Evolutionary conservation across 345 rosid genomes (phyloP).

Genomic region (Zanthoxylum bungeanum): DNA sequence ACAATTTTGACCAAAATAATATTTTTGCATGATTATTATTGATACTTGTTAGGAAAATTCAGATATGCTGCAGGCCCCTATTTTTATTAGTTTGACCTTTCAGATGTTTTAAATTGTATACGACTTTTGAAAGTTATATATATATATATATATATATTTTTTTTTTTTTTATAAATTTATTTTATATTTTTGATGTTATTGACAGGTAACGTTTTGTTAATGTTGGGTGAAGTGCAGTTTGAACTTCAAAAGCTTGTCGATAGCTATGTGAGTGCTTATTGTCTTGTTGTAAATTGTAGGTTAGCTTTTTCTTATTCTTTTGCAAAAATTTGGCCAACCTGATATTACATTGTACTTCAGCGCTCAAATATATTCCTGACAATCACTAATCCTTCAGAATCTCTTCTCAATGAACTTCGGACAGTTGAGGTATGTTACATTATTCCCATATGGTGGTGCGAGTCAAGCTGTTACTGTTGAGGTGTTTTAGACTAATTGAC

Average conservation of each 20-base stretch:
- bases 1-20: background rate
- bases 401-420: constrained; percentile 90
- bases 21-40: too few species aligned
- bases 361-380: constrained; percentile 75
- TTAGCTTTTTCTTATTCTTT: constrained; percentile 2
- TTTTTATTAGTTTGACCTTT: background rate
- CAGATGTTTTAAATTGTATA: background rate
- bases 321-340: background rate
- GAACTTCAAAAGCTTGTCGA: constrained; percentile 89
- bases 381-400: constrained; percentile 87
- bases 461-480: background rate
- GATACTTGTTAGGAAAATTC: background rate
- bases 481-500: background rate
- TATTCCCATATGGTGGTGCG: background rate
- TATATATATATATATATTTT: too few species aligned
- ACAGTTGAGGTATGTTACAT: constrained; percentile 77
- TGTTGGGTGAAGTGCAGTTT: constrained; percentile 80
- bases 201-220: constrained; percentile 65
- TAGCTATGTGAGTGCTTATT: constrained; percentile 69
- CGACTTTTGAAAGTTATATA: background rate
- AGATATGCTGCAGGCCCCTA: background rate
- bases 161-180: too few species aligned
- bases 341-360: constrained; percentile 42
- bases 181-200: constrained; percentile 16
- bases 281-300: constrained; percentile 3